Evolutionary conservation across 306 rosid species (phyloP).

Genomic region (Ochetophila trinervis): DNA sequence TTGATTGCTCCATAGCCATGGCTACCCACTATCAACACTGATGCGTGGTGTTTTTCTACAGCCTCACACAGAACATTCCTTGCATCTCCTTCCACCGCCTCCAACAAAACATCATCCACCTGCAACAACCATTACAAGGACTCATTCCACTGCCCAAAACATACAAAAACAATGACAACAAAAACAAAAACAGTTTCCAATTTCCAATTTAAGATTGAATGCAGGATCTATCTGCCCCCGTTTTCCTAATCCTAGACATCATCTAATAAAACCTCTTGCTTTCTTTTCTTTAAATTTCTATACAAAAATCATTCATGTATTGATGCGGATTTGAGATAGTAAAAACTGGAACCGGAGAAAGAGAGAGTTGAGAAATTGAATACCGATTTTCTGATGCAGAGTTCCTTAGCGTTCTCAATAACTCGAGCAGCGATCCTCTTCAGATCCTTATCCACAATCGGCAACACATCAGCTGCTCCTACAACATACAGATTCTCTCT

Average conservation of each 20-base stretch:
- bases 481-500: not conserved
- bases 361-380: not conserved
- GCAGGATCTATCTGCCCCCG: no score
- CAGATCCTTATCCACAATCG: constrained; percentile 33
- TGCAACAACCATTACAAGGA: not conserved
- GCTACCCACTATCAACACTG: constrained; percentile 41
- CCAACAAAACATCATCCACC: constrained; percentile 25
- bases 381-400: constrained; percentile 48
- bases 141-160: no score
- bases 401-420: constrained; percentile 35
- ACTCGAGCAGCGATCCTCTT: constrained; percentile 35
- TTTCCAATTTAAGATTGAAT: no score
- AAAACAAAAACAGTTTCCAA: no score
- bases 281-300: no score
- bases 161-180: not conserved
- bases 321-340: no score
- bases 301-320: no score
- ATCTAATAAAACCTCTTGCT: no score
- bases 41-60: constrained; percentile 34
- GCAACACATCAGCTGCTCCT: constrained; percentile 57
- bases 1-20: constrained; percentile 60
- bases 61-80: constrained; percentile 37
- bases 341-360: not conserved
- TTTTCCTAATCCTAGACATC: no score
- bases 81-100: constrained; percentile 42